These are phyloP conservation scores for Brettanomyces sp. DNA, from an alignment of 805 yeast species.

Conservation along the genomic window DNA sequence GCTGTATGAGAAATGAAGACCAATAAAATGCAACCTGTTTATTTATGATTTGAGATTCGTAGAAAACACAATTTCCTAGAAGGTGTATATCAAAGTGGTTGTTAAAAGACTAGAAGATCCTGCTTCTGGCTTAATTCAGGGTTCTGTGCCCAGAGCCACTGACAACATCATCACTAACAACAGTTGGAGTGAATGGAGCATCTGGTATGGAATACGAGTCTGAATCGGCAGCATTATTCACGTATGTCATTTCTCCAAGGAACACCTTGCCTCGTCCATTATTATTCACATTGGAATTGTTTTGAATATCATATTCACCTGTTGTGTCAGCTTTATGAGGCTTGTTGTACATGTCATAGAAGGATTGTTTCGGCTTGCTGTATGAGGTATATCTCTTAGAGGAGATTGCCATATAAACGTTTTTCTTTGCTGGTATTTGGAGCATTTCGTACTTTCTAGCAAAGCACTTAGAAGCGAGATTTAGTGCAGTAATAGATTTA, in stretches of 20 bases:
- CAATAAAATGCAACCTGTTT: no score
- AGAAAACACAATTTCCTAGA: no score
- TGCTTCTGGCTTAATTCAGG: neutral
- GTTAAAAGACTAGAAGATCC: no score
- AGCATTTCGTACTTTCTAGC: neutral
- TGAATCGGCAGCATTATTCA: constrained; percentile 16
- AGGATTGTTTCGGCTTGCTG: constrained; percentile 14
- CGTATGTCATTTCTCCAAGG: constrained; percentile 19
- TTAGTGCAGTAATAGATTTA: constrained; percentile 18
- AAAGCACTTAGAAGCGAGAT: constrained; percentile 21
- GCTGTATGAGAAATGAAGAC: no score
- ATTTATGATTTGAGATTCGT: no score
- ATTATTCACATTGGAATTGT: constrained; percentile 14
- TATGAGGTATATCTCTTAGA: constrained; percentile 19
- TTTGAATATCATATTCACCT: constrained; percentile 7
- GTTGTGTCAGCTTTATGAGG: constrained; percentile 13
- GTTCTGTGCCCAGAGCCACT: constrained; percentile 18
- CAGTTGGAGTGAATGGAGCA: constrained; percentile 23
- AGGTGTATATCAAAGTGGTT: no score
- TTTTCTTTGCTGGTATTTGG: neutral
- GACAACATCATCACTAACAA: constrained; percentile 19
- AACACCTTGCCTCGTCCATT: constrained; percentile 23
- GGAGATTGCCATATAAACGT: constrained; percentile 3
- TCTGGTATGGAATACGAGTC: constrained; percentile 7
- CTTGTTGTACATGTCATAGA: constrained; percentile 17